phyloP scores from a whole-genome alignment of 192 early-diverging fungal species.

The Lobosporangium transversale region DNA sequence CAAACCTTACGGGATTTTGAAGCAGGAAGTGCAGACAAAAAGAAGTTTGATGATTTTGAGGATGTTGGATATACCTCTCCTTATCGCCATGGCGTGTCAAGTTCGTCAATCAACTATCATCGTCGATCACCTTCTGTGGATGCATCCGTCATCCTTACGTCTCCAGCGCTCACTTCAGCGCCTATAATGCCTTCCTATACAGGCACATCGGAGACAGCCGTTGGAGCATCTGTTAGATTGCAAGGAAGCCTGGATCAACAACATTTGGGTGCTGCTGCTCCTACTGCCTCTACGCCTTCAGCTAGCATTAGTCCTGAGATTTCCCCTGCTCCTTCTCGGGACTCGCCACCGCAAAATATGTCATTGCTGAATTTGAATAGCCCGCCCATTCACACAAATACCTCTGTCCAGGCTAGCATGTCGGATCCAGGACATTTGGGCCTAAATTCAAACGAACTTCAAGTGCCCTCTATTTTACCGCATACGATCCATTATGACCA shows the following conservation, averaged over 20 bases:
- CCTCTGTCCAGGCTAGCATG: not conserved
- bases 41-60: slow-evolving; percentile 8
- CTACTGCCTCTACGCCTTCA: not conserved
- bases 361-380: not conserved
- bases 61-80: slow-evolving; percentile 52
- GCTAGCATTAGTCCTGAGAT: not conserved
- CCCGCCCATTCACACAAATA: not conserved
- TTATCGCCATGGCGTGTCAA: slow-evolving; percentile 48
- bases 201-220: not conserved
- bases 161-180: slow-evolving; percentile 1
- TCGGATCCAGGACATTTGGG: slow-evolving; percentile 6
- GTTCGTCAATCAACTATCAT: slow-evolving; percentile 45
- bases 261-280: not conserved
- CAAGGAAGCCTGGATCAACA: slow-evolving; percentile 5
- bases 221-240: not conserved
- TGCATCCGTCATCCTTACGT: slow-evolving; percentile 3
- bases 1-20: slow-evolving; percentile 25
- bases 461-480: not conserved
- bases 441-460: not conserved
- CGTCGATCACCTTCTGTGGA: slow-evolving; percentile 43
- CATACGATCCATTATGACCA: slow-evolving; percentile 1
- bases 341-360: not conserved
- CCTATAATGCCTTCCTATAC: not conserved
- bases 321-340: not conserved
- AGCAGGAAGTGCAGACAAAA: not conserved